phyloP scores from a whole-genome alignment of 1,139 yeast genomes.

The Candida smagusa region DNA sequence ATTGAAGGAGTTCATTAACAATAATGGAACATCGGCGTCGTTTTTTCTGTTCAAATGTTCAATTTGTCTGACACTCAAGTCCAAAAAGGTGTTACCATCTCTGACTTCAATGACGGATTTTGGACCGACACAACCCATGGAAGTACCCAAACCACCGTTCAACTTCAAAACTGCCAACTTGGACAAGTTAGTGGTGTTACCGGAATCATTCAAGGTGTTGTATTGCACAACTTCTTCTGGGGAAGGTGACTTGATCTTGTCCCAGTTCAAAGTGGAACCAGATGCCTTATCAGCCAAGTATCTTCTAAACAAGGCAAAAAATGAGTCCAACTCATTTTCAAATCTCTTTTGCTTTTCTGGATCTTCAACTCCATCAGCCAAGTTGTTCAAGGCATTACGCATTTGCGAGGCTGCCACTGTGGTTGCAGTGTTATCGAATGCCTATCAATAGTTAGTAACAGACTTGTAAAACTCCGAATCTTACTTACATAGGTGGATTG shows the following conservation, averaged over 20 bases:
- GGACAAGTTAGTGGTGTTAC: conserved; percentile 51
- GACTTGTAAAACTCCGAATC: not conserved
- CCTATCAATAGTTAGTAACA: conserved; percentile 37
- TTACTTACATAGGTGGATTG: conserved; percentile 63
- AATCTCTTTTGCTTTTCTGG: conserved; percentile 57
- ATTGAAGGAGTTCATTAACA: conserved; percentile 97
- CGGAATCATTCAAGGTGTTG: conserved; percentile 38
- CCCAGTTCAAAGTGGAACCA: conserved; percentile 88
- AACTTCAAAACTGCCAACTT: conserved; percentile 93
- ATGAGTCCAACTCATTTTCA: conserved; percentile 92
- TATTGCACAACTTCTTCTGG: conserved; percentile 88
- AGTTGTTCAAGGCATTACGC: conserved; percentile 90
- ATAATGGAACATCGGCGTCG: conserved; percentile 91
- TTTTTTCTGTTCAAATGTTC: conserved; percentile 90
- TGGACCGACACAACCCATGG: conserved; percentile 99
- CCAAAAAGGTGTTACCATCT: conserved; percentile 96
- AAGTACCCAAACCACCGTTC: conserved; percentile 97
- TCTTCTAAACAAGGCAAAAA: conserved; percentile 90
- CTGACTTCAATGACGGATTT: conserved; percentile 97
- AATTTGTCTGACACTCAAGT: conserved; percentile 92
- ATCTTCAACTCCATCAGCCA: conserved; percentile 76
- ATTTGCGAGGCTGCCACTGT: conserved; percentile 96
- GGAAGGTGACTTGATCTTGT: conserved; percentile 84
- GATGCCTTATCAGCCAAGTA: conserved; percentile 87
- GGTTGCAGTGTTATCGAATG: conserved; percentile 93